Conservation (phyloP, 2,329 filamentous ascomycete genomes). For the Pyrenophora graminea region DNA sequence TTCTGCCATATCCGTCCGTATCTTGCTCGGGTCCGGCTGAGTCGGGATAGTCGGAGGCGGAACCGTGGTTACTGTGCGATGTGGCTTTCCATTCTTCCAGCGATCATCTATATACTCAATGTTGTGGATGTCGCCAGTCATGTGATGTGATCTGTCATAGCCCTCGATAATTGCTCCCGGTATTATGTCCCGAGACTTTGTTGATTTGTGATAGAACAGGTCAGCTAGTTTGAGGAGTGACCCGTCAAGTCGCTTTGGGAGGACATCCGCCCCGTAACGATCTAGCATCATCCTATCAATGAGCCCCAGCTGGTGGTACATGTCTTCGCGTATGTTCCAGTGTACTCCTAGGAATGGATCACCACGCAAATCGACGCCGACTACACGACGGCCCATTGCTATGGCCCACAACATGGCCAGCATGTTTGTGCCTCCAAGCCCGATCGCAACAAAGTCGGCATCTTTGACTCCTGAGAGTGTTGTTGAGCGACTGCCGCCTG, state of each 20-base stretch:
- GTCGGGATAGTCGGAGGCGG: slow-evolving; percentile 9
- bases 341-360: slow-evolving; percentile 25
- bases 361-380: slow-evolving; percentile 21
- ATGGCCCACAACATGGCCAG: slow-evolving; percentile 25
- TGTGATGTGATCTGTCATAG: slow-evolving; percentile 15
- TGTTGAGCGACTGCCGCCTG: slow-evolving; percentile 6
- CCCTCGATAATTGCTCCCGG: slow-evolving; percentile 22
- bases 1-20: slow-evolving; percentile 18
- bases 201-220: slow-evolving; percentile 16
- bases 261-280: slow-evolving; percentile 13
- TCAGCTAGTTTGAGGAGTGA: slow-evolving; percentile 17
- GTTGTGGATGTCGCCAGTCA: slow-evolving; percentile 17
- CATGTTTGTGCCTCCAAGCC: slow-evolving; percentile 24
- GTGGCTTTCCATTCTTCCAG: slow-evolving; percentile 20
- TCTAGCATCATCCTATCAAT: slow-evolving; percentile 26
- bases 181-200: slow-evolving; percentile 14
- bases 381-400: slow-evolving; percentile 17
- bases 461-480: slow-evolving; percentile 18
- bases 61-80: slow-evolving; percentile 19
- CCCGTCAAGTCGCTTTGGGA: slow-evolving; percentile 18
- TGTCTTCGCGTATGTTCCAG: slow-evolving; percentile 25
- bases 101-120: slow-evolving; percentile 25
- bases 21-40: slow-evolving; percentile 14
- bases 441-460: slow-evolving; percentile 23
- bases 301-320: slow-evolving; percentile 24